phyloP scores from a whole-genome alignment of 345 rosid species.

The Noccaea bulbosa region DNA sequence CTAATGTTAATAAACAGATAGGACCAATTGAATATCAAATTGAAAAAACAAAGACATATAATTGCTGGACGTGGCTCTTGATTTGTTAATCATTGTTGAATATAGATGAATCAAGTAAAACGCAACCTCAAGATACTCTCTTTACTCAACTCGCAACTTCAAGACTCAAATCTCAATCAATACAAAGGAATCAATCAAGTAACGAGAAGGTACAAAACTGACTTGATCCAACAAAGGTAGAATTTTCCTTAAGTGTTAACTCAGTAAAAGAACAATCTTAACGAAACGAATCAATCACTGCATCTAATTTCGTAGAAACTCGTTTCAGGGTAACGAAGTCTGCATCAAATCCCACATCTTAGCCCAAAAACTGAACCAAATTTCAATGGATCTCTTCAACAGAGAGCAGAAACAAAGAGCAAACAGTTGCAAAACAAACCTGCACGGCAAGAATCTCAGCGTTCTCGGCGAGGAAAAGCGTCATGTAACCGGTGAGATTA shows the following conservation, averaged over 20 bases:
- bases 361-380: not conserved
- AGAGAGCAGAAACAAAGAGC: not conserved
- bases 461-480: constrained; percentile 78
- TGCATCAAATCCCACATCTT: not conserved
- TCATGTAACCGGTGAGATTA: constrained; percentile 93
- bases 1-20: not conserved
- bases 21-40: not conserved
- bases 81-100: not conserved
- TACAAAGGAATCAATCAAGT: not conserved
- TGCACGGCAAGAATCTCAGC: constrained; percentile 84
- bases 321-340: not conserved
- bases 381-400: not conserved
- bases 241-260: not conserved
- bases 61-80: not conserved
- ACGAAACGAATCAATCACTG: not conserved
- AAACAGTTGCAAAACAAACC: constrained; percentile 46
- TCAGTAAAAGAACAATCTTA: not conserved
- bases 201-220: not conserved
- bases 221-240: not conserved
- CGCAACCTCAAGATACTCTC: constrained; percentile 6
- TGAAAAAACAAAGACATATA: not conserved
- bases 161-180: not conserved
- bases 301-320: not conserved
- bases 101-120: not conserved
- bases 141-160: not conserved